Conservation (phyloP, 139 green algal species). For the Chlorella sp. region DNA sequence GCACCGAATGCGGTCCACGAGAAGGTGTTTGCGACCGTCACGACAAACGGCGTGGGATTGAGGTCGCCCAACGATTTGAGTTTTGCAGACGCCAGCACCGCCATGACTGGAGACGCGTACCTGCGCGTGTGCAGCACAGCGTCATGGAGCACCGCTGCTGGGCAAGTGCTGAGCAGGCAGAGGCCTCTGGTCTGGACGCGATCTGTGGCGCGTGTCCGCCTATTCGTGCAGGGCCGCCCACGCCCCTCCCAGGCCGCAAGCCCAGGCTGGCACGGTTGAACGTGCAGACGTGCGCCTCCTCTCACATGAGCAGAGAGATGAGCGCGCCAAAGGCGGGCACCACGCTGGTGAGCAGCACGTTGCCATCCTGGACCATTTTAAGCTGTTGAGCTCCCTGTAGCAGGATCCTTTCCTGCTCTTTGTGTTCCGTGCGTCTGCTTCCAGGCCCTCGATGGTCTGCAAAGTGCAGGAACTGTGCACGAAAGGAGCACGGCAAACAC, state of each 20-base stretch:
- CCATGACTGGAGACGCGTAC: neutral
- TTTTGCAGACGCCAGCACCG: neutral
- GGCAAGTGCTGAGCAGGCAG: neutral
- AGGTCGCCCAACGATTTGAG: constrained; percentile 7
- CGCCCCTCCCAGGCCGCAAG: too few species aligned
- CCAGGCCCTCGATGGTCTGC: too few species aligned
- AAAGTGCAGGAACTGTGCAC: too few species aligned
- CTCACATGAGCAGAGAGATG: neutral
- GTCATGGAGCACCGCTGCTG: too few species aligned
- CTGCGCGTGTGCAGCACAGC: too few species aligned
- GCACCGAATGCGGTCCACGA: constrained; percentile 49
- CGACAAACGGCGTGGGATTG: constrained; percentile 56
- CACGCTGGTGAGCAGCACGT: neutral
- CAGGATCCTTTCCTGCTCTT: too few species aligned
- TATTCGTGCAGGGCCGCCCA: too few species aligned
- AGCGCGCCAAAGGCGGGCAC: neutral
- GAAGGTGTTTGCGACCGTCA: constrained; percentile 46
- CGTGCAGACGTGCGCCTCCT: too few species aligned
- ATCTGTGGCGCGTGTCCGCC: too few species aligned
- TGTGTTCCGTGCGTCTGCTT: too few species aligned
- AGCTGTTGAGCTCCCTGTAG: neutral
- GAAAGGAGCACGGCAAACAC: too few species aligned
- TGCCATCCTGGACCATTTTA: neutral
- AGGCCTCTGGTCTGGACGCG: neutral
- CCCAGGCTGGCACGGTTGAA: too few species aligned